Evolutionary conservation across 768 basidiomycete species (phyloP), one percentile per base, ranked within the genome.

Genomic region (Leucogyrophana mollusca): DNA sequence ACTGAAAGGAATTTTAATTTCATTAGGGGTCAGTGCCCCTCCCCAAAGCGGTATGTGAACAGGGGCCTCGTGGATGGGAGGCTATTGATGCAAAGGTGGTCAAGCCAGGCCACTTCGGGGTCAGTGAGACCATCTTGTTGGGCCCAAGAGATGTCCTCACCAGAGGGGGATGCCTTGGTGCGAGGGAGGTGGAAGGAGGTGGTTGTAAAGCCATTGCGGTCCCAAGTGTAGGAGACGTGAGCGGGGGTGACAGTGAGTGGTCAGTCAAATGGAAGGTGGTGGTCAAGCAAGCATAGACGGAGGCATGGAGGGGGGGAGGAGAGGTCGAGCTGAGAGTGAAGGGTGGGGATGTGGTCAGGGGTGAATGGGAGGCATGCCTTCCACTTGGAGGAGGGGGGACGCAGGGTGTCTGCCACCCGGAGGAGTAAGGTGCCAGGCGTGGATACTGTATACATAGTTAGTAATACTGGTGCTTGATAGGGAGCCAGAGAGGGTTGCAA

Each of bases 191-290:
- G 52, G 37, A 73, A 58, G 4, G 64, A 52, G 1, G 58, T 68
- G 0, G 49, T 49, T 10, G 16, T 18, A 3, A 58, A 37, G 2
- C 24, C 40, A 2, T 48, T 27, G 1, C 8, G 33, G 25, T 3
- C 51, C 33, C 35, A n/a, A n/a, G n/a, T n/a, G n/a, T 72, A 33
- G n/a, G 32, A 9, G 32, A 9, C n/a, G n/a, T 33, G 32, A n/a
- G 51, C 13, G 54, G 25, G 43, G 74, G 68, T 4, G 40, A 24
- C 0, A n/a, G 25, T 0, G 62, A 50, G 30, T 67, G 38, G 48
- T 73, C 74, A 2, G 48, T 48, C 1, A 53, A 34, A 14, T 57
- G 76, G 57, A 76, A 75, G 8, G 56, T 49, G 0, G 64, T 70
- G 5, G 68, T 67, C 2, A 72, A 61, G 40, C 69, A 72, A 0